These are phyloP conservation scores for Phytopythium oedochilum DNA, from an alignment of 352 stramenopile species.

Conservation along the genomic window DNA sequence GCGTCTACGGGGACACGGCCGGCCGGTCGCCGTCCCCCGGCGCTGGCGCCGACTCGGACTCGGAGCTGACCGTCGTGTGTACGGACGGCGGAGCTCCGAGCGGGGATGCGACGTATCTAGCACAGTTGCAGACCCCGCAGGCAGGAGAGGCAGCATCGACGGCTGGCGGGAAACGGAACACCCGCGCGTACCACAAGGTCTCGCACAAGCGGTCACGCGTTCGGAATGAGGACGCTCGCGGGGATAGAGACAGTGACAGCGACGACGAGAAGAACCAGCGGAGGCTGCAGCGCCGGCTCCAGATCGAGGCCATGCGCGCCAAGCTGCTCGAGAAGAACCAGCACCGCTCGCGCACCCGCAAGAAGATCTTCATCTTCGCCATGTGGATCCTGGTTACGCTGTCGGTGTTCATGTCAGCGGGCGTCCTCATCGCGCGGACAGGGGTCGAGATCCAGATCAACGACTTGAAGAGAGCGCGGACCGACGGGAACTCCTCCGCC, in stretches of 20 bases:
- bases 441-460: slow-evolving; percentile 36
- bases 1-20: neutral
- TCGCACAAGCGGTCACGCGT: slow-evolving; percentile 1
- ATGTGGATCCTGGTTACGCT: slow-evolving; percentile 54
- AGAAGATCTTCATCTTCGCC: slow-evolving; percentile 57
- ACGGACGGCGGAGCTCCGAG: slow-evolving; percentile 5
- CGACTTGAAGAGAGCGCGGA: neutral
- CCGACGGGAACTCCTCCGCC: neutral
- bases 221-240: slow-evolving; percentile 4
- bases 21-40: neutral
- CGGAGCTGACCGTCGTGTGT: neutral
- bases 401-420: slow-evolving; percentile 49
- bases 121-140: slow-evolving; percentile 17
- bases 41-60: neutral
- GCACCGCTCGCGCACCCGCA: slow-evolving; percentile 43
- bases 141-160: no score
- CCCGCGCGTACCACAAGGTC: neutral
- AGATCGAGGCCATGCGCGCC: slow-evolving; percentile 50
- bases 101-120: slow-evolving; percentile 13
- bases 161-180: neutral
- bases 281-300: slow-evolving; percentile 44
- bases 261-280: slow-evolving; percentile 41
- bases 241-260: slow-evolving; percentile 4
- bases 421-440: slow-evolving; percentile 50
- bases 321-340: slow-evolving; percentile 52